These are phyloP conservation scores for Puccinellia tenuiflora DNA, from an alignment of 176 grass and related monocot species.

Conservation along the genomic window DNA sequence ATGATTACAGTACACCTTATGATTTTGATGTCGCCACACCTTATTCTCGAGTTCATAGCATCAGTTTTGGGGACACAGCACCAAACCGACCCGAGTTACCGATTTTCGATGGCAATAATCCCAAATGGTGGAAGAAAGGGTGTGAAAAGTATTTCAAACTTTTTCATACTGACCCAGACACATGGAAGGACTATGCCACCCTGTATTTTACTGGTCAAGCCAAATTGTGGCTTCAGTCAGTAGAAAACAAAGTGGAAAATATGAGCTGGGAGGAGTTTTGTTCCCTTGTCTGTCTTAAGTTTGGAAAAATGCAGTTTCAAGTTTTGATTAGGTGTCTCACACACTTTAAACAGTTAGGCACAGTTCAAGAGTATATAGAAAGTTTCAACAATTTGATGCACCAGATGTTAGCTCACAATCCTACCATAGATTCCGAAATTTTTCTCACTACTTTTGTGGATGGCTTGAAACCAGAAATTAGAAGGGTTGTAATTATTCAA, in stretches of 20 bases:
- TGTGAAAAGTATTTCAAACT: too few relatives aligned
- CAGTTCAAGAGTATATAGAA: background rate
- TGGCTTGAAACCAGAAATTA: background rate
- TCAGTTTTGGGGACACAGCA: too few relatives aligned
- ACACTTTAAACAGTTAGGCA: background rate
- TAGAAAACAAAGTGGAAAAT: background rate
- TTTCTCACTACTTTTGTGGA: background rate
- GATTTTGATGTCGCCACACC: too few relatives aligned
- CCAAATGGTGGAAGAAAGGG: too few relatives aligned
- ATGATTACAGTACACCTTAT: too few relatives aligned
- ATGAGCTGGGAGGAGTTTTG: background rate
- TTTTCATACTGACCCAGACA: background rate
- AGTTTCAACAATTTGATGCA: background rate
- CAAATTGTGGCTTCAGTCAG: background rate
- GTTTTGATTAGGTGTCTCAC: background rate
- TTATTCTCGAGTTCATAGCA: too few relatives aligned
- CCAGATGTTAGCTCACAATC: background rate
- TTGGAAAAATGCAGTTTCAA: background rate
- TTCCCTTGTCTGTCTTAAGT: background rate
- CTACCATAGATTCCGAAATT: background rate
- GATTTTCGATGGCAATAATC: too few relatives aligned
- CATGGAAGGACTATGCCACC: background rate
- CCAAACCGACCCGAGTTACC: too few relatives aligned
- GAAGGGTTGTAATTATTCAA: background rate
- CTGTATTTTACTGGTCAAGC: too few relatives aligned